Evolutionary conservation across 257 asterid genomes (phyloP), one percentile per base, ranked within the genome.

Genomic region (Penstemon barbatus): DNA sequence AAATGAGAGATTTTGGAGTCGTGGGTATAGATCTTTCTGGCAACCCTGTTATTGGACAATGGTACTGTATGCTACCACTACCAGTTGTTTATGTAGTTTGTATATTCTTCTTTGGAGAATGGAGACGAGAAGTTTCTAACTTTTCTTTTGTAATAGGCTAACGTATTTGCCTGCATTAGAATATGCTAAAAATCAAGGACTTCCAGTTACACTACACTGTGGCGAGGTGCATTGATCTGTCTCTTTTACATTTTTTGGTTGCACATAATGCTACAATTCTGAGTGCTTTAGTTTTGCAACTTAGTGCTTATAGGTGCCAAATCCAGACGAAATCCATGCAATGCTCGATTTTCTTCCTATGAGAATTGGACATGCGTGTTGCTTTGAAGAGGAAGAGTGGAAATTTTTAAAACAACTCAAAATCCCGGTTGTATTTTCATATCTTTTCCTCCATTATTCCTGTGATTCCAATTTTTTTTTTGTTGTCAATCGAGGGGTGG

Each of bases 321-420:
- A 90, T 83, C 80, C 82, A 40, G 78, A 76, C 70, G 97, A 93
- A 86, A 85, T 93, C 71, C 83, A 57, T 19, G 82, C 92, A 19
- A 93, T 93, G 97, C 86, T 93, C 43, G 86, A 87, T 75, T 88
- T 93, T 86, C 79, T 72, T 65, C 99, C 97, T 0, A 74, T 71
- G 67, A 90, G 99, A 76, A 90, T 90, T 64, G 99, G 99, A 42
- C 99, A 93, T 80, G 99, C 99, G 68, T 93, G 99, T 79, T 93
- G 86, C 86, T 81, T 93, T 56, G 91, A 78, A 66, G 91, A 86
- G 40, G 82, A 82, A 44, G 88, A 87, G 43, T 88, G 89, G 94
- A 65, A 76, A 64, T 81, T 83, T 70, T 71, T 92, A 37, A 84
- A 85, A 75, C 62, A 50, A n/a, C 85, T 66, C 65, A 75, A 74